Evolutionary conservation across 345 rosid genomes (phyloP).

Genomic region (Camelina sativa): DNA sequence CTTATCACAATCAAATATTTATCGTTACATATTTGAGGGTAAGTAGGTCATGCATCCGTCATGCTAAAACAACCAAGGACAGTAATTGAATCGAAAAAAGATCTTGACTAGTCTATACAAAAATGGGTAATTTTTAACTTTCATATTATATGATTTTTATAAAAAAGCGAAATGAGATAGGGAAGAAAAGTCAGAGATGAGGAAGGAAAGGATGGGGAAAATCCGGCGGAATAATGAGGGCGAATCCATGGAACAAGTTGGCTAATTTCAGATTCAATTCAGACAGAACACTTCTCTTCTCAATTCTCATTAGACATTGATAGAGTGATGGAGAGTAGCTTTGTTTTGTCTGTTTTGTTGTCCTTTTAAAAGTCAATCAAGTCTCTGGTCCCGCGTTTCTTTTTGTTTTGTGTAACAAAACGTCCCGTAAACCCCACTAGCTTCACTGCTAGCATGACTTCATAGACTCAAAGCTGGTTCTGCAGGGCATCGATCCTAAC

Average conservation of each 20-base stretch:
- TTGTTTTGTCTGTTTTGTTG: constrained; percentile 31
- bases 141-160: constrained; percentile 15
- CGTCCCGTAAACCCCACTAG: no score
- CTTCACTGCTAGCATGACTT: no score
- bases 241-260: constrained; percentile 42
- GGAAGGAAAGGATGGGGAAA: constrained; percentile 24
- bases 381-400: constrained; percentile 33
- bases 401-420: not conserved
- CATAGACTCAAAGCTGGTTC: no score
- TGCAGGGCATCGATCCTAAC: no score
- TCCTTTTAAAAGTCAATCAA: constrained; percentile 38
- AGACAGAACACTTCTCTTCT: constrained; percentile 35
- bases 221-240: constrained; percentile 17
- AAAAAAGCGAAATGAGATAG: constrained; percentile 19
- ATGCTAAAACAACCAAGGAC: constrained; percentile 20
- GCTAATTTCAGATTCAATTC: constrained; percentile 30
- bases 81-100: constrained; percentile 21
- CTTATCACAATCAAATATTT: not conserved
- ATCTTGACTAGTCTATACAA: constrained; percentile 19
- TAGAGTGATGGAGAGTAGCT: constrained; percentile 38
- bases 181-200: constrained; percentile 44
- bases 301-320: constrained; percentile 27
- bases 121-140: not conserved
- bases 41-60: constrained; percentile 30
- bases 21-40: constrained; percentile 13